Base-by-base conservation (phyloP, 2,329 filamentous ascomycete species). In the Neopestalotiopsis clavispora region DNA sequence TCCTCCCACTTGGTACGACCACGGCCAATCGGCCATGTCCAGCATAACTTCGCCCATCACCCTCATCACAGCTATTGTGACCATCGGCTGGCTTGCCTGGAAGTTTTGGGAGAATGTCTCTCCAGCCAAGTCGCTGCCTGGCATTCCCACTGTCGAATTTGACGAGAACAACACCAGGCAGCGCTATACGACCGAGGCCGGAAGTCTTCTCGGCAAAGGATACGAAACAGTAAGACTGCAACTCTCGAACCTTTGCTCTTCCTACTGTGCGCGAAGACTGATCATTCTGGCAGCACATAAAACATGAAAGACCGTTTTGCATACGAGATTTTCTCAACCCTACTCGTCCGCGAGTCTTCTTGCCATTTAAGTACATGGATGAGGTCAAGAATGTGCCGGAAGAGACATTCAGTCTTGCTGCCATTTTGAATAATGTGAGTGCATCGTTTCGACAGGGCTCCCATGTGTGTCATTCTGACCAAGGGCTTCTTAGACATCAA, bases 331-430 rank as follows among this genome's bases (percentile, higher is more conserved):
- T 40, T 4, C 14, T 40, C 4, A 57, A 67, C 23, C 14, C 32
- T 10, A 17, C n/a, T 9, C 56, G 28, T n/a, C 66, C 66, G 4
- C 58, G 60, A 7, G 66, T 67, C 17, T 20, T 67, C 17, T 34
- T 67, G n/a, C 66, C 66, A 4, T 5, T 62, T 9, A 67, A 67
- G 40, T 67, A 67, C 32, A 30, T 67, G 30, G 23, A 38, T 30
- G 57, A 67, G 57, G 57, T 67, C 32, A 34, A 38, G 13, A 49
- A 62, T 49, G 66, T 40, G 13, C 66, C 66, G 1, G 28, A 61
- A 10, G 60, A 23, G 0, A 30, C 30, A 62, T 28, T 67, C n/a
- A 67, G 65, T 32, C 57, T 67, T 45, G 42, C 65, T 14, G 30
- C 30, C 40, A 59, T 67, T n/a, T 10, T 67, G 14, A 52, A 67